Evolutionary conservation across 140 eudicot genomes (phyloP).

Genomic region (Cichorium intybus): DNA sequence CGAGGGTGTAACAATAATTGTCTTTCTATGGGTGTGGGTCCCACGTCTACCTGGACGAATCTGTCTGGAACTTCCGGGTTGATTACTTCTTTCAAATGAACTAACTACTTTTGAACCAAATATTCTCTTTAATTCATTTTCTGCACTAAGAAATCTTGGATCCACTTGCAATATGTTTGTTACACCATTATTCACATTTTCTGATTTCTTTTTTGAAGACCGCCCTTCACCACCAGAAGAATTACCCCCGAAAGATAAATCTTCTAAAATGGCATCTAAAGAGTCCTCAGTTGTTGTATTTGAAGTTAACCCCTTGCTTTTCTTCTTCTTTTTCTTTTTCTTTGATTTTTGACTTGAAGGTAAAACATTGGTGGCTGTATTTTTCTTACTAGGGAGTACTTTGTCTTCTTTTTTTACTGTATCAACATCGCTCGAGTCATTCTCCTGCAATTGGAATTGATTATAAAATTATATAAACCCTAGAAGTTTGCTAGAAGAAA

Average conservation of each 20-base stretch:
- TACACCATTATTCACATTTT: constrained; percentile 22
- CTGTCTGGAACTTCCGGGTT: constrained; percentile 69
- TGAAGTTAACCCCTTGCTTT: constrained; percentile 37
- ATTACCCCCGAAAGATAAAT: constrained; percentile 43
- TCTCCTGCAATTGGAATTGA: constrained; percentile 47
- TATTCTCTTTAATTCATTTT: constrained; percentile 84
- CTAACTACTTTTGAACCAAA: constrained; percentile 89
- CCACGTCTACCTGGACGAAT: constrained; percentile 72
- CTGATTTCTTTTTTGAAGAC: constrained; percentile 27
- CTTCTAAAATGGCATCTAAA: constrained; percentile 33
- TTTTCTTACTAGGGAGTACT: constrained; percentile 19
- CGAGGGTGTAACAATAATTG: constrained; percentile 64
- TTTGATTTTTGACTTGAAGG: constrained; percentile 52
- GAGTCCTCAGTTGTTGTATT: constrained; percentile 15
- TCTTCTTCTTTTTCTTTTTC: constrained; percentile 89
- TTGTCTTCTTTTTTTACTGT: constrained; percentile 21
- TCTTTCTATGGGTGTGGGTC: constrained; percentile 48
- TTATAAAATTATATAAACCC: neutral
- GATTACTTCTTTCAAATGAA: constrained; percentile 62
- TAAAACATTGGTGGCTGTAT: constrained; percentile 11
- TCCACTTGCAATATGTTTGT: constrained; percentile 68
- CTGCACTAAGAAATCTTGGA: constrained; percentile 76
- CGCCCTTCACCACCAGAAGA: constrained; percentile 28
- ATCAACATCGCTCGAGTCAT: constrained; percentile 31
- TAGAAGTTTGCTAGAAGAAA: neutral